Conservation (phyloP, 192 early-diverging fungal species). For the Umbelopsis ramanniana region DNA sequence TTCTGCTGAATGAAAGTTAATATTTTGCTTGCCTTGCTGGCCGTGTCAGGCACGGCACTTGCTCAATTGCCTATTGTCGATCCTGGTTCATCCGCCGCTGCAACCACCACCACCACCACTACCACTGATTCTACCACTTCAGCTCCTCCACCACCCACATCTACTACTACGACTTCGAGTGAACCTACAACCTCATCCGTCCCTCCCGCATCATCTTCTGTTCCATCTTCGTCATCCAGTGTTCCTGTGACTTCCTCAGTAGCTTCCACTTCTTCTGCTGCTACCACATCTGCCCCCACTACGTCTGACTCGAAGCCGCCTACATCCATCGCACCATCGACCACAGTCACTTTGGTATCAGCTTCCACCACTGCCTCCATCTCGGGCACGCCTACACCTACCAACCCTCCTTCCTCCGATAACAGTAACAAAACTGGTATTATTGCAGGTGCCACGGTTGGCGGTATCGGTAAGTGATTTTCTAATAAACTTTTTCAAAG, state of each 20-base stretch:
- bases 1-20: conserved; percentile 25
- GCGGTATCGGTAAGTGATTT: conserved; percentile 37
- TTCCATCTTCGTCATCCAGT: conserved; percentile 10
- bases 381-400: not conserved
- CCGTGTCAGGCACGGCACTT: conserved; percentile 1
- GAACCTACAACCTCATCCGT: not conserved
- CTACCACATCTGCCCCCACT: not conserved
- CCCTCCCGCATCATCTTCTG: not conserved
- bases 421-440: conserved; percentile 16
- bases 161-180: not conserved
- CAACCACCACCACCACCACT: too few relatives aligned
- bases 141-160: not conserved
- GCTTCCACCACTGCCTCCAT: not conserved
- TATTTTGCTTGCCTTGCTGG: not conserved
- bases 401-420: not conserved
- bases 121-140: not conserved
- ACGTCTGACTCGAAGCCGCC: not conserved
- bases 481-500: conserved; percentile 12
- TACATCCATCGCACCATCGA: not conserved
- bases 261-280: conserved; percentile 21
- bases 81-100: not conserved
- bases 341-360: not conserved
- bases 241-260: not conserved
- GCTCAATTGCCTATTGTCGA: not conserved
- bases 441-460: conserved; percentile 39